Evolutionary conservation across 345 rosid genomes (phyloP).

Genomic region (Eutrema japonicum): DNA sequence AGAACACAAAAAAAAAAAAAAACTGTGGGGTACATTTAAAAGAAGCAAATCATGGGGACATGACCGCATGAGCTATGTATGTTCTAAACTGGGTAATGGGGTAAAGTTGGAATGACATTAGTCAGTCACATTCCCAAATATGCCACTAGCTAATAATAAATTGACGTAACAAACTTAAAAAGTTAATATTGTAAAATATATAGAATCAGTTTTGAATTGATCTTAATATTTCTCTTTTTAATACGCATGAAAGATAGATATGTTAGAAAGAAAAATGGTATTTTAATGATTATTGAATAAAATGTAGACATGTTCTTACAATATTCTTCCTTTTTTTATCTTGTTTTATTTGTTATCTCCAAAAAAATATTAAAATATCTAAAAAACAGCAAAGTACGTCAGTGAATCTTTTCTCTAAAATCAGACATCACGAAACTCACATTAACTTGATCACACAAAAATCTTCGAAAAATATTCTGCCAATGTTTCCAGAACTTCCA

Average conservation of each 20-base stretch:
- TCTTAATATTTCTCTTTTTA: not conserved
- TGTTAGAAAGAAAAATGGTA: not conserved
- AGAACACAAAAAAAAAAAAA: not conserved
- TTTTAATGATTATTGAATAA: not conserved
- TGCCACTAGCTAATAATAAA: conserved; percentile 7
- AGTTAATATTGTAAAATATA: not conserved
- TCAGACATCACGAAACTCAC: not conserved
- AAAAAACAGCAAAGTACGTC: not conserved
- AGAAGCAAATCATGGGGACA: conserved; percentile 23
- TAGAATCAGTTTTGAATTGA: not conserved
- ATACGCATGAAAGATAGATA: not conserved
- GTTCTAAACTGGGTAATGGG: conserved; percentile 11
- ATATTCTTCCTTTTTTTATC: not conserved
- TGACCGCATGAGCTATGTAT: conserved; percentile 10
- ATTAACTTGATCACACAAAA: not conserved
- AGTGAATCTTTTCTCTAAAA: too few species aligned
- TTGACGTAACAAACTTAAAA: not conserved
- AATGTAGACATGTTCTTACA: not conserved
- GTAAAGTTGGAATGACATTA: conserved; percentile 3
- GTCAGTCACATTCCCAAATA: not conserved
- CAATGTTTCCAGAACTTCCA: not conserved
- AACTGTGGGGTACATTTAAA: conserved; percentile 10
- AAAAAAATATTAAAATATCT: not conserved
- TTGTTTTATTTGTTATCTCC: not conserved
- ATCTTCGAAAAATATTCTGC: not conserved